Percentiles rank a stretch among this genome's conserved stretches.
Evolutionary conservation across 75 land plant species (phyloP).

Genomic region (Isoetes taiwanensis): DNA sequence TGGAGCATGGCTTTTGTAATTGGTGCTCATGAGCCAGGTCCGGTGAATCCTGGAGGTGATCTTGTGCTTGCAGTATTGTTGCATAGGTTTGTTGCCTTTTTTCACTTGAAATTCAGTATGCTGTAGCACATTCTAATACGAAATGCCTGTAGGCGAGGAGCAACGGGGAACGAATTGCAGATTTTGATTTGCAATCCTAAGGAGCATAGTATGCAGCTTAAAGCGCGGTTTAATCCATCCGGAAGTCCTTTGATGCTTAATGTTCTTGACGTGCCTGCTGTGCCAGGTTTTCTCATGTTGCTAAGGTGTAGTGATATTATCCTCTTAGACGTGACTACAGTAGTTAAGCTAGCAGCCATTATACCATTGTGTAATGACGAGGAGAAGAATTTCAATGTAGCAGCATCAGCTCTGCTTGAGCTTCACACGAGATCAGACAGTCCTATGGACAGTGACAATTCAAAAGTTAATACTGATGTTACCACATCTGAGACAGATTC

Average conservation of each 20-base stretch:
- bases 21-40: slow-evolving; percentile 14
- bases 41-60: too few relatives aligned
- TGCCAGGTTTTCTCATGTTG: slow-evolving; percentile 62
- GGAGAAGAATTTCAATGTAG: slow-evolving; percentile 62
- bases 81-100: slow-evolving; percentile 45
- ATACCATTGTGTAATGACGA: slow-evolving; percentile 33
- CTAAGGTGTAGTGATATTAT: slow-evolving; percentile 57
- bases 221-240: slow-evolving; percentile 35
- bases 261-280: slow-evolving; percentile 55
- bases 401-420: slow-evolving; percentile 73
- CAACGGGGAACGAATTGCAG: slow-evolving; percentile 48
- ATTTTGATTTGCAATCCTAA: slow-evolving; percentile 41
- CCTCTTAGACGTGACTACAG: slow-evolving; percentile 48
- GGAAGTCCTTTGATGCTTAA: slow-evolving; percentile 40
- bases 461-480: slow-evolving; percentile 17
- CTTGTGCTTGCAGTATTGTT: slow-evolving; percentile 59
- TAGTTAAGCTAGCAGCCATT: too few relatives aligned
- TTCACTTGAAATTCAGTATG: not conserved
- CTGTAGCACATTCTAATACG: not conserved
- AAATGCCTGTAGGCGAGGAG: slow-evolving; percentile 45
- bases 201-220: slow-evolving; percentile 27
- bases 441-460: too few relatives aligned
- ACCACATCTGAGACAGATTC: slow-evolving; percentile 9
- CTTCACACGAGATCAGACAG: slow-evolving; percentile 23
- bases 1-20: slow-evolving; percentile 96